phyloP scores from a whole-genome alignment of 345 rosid genomes.

The Crucihimalaya himalaica region DNA sequence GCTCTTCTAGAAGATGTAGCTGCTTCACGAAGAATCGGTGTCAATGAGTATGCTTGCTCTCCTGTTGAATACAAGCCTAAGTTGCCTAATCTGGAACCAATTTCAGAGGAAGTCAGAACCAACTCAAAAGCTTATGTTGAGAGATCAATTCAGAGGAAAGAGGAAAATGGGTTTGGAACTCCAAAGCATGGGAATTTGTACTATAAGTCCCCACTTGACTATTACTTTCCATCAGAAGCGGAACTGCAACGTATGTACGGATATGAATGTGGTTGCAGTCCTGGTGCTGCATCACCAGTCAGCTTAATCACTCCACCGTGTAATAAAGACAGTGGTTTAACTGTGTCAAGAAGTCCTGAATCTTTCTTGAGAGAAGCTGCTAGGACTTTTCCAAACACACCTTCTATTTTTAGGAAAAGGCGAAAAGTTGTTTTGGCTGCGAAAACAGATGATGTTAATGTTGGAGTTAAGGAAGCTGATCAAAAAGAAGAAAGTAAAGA shows the following conservation, averaged over 20 bases:
- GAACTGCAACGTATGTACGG: slow-evolving; percentile 43
- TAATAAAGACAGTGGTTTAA: slow-evolving; percentile 49
- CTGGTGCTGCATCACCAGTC: slow-evolving; percentile 51
- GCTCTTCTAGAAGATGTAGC: slow-evolving; percentile 48
- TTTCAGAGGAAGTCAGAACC: slow-evolving; percentile 40
- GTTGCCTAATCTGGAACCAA: slow-evolving; percentile 33
- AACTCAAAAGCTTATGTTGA: slow-evolving; percentile 34
- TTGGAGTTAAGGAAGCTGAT: slow-evolving; percentile 36
- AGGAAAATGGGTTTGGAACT: slow-evolving; percentile 44
- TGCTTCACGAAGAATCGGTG: slow-evolving; percentile 46
- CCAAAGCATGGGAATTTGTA: slow-evolving; percentile 53
- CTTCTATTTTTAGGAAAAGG: slow-evolving; percentile 87
- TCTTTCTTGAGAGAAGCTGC: slow-evolving; percentile 79
- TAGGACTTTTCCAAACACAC: slow-evolving; percentile 75
- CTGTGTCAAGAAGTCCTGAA: slow-evolving; percentile 63
- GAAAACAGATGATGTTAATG: slow-evolving; percentile 31
- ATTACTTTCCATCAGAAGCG: slow-evolving; percentile 42
- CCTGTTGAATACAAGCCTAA: slow-evolving; percentile 50
- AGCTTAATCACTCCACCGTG: slow-evolving; percentile 80
- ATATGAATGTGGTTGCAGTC: slow-evolving; percentile 49
- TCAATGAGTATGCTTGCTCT: slow-evolving; percentile 54
- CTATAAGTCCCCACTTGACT: slow-evolving; percentile 57
- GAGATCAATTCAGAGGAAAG: slow-evolving; percentile 38
- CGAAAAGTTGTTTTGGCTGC: slow-evolving; percentile 40
- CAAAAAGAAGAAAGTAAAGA: slow-evolving; percentile 34